These are phyloP conservation scores for Grosmannia serpens DNA, from an alignment of 2,329 filamentous ascomycete species.

Conservation along the genomic window DNA sequence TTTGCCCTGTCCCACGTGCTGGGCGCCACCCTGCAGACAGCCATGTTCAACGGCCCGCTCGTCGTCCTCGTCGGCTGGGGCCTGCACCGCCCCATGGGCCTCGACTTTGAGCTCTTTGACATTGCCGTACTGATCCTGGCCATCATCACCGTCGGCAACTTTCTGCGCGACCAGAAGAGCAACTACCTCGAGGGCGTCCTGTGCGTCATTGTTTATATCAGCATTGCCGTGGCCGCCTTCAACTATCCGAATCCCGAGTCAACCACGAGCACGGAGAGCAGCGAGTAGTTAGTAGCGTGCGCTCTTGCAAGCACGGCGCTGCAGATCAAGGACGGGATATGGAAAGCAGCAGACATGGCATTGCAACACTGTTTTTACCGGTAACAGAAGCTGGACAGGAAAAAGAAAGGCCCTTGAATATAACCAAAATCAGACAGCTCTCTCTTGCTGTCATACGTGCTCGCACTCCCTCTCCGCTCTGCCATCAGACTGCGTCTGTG, in stretches of 20 bases:
- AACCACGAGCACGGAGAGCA: not conserved
- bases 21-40: slow-evolving; percentile 79
- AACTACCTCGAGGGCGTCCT: slow-evolving; percentile 84
- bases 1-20: slow-evolving; percentile 77
- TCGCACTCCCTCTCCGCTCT: not conserved
- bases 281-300: not conserved
- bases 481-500: slow-evolving; percentile 16
- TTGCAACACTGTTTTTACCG: not conserved
- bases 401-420: too few relatives aligned
- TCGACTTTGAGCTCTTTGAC: slow-evolving; percentile 84
- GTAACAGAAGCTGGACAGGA: not conserved
- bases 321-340: not conserved
- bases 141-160: slow-evolving; percentile 78
- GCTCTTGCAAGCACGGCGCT: not conserved
- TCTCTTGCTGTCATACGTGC: not conserved
- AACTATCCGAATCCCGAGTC: slow-evolving; percentile 12
- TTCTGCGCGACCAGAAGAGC: slow-evolving; percentile 75
- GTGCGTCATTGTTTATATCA: slow-evolving; percentile 56
- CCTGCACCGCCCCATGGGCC: slow-evolving; percentile 55
- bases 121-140: slow-evolving; percentile 69
- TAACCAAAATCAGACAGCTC: too few relatives aligned
- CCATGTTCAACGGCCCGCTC: slow-evolving; percentile 75
- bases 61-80: slow-evolving; percentile 80
- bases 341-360: not conserved
- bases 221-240: slow-evolving; percentile 38